These are phyloP conservation scores for Schoenoplectus tabernaemontani DNA, from an alignment of 202 grass and related monocot genomes.

Conservation along the genomic window DNA sequence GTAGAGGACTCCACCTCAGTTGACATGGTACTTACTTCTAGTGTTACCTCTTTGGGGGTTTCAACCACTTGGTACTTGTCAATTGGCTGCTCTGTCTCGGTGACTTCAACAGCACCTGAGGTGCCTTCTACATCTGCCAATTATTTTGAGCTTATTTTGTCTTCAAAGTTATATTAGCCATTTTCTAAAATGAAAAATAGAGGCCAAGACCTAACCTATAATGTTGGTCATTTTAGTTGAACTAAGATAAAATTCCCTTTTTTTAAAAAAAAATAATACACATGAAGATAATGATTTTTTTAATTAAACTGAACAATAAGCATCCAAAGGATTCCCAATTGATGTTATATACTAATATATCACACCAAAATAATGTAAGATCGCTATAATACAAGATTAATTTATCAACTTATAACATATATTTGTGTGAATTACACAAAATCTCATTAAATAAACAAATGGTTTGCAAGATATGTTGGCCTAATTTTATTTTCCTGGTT, in stretches of 20 bases:
- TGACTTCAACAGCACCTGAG: background rate
- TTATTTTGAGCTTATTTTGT: background rate
- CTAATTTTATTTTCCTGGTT: background rate
- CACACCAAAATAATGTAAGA: background rate
- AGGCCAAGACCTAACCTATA: too few relatives aligned
- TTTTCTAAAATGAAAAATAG: too few relatives aligned
- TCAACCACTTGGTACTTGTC: conserved; percentile 27
- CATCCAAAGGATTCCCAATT: background rate
- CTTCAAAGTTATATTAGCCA: background rate
- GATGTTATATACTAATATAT: background rate
- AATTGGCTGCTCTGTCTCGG: conserved; percentile 1
- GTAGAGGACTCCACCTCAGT: background rate
- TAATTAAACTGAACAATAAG: background rate
- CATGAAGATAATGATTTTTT: background rate
- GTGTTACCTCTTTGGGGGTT: background rate
- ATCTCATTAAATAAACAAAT: background rate
- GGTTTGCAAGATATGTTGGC: background rate
- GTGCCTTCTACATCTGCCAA: background rate
- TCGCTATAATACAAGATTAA: background rate
- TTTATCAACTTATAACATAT: background rate
- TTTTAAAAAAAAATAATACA: background rate
- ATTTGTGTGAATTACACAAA: background rate
- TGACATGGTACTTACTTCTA: conserved; percentile 24
- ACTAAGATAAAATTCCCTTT: background rate
- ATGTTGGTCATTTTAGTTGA: background rate